Evolutionary conservation across 352 stramenopile species (phyloP), one percentile per base, ranked within the genome.

Genomic region (Globisporangium carolinianum): DNA sequence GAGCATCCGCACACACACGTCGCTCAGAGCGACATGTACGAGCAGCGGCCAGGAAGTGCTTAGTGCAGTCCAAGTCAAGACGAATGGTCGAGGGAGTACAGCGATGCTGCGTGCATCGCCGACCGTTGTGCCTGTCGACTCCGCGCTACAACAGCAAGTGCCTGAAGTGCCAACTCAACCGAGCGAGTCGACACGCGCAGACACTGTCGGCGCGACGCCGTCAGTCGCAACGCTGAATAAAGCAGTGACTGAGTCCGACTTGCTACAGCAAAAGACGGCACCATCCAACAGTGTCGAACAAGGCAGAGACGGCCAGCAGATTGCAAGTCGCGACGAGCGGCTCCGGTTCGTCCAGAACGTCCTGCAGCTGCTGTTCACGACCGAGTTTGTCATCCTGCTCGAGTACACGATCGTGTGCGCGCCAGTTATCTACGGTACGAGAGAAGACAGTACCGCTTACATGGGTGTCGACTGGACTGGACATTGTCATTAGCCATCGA

Each of bases 301-400:
- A 5, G 47, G 37, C 8, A 6, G 12, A 36, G 7, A 6, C 24
- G 47, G 6, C 1, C 45, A 8, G 45, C 45, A 24, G 12, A 35
- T 55, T 24, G 17, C 36, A 46, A 36, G 37, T n/a, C 18, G n/a
- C 11, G 39, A 7, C 4, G 43, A 49, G n/a, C 45, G 37, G 6
- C n/a, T 48, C 24, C 5, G 3, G 14, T 59, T 50, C 15, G 53
- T 59, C n/a, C 37, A 60, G 46, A 48, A 37, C 37, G 39, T 48
- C 0, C 38, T 55, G 5, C 51, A 60, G n/a, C 15, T 60, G 3
- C 47, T 60, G 46, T 56, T 57, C 36, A 43, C 57, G 5, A 53
- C 49, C 11, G 60, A 65, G 50, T 65, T 52, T 45, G 41, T 61
- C 17, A 35, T 65, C n/a, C 60, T 65, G 8, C 48, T 65, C 60